Evolutionary conservation across 1,284 basidiomycete genomes (phyloP).

Genomic region (Ceratobasidium theobromae): DNA sequence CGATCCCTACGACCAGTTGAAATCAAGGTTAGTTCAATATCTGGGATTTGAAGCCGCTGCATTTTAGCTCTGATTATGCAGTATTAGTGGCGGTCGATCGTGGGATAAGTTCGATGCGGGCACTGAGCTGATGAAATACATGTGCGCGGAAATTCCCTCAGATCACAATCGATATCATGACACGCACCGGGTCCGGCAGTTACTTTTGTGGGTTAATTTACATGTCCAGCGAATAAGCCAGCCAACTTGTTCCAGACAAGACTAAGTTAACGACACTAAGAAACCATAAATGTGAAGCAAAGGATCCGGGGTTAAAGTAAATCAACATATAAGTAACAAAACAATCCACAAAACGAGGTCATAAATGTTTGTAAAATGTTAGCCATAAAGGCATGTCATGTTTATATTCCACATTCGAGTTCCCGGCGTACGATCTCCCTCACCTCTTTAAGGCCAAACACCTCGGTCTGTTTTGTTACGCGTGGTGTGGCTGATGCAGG

Average conservation of each 20-base stretch:
- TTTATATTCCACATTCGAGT: constrained; percentile 50
- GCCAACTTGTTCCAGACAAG: not conserved
- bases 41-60: no score
- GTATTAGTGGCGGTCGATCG: no score
- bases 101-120: no score
- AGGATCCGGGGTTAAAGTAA: not conserved
- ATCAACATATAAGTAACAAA: not conserved
- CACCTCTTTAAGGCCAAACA: constrained; percentile 70
- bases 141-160: no score
- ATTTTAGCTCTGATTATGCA: no score
- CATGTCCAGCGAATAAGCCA: no score
- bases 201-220: no score
- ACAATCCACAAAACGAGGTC: not conserved
- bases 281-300: not conserved
- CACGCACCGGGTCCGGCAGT: no score
- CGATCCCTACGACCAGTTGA: no score
- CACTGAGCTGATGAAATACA: no score
- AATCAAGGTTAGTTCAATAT: no score
- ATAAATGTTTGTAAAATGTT: not conserved
- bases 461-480: constrained; percentile 61
- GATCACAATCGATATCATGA: no score
- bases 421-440: constrained; percentile 75
- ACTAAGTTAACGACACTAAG: not conserved
- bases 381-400: not conserved
- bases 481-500: constrained; percentile 39